Evolutionary conservation across 768 basidiomycete genomes (phyloP), one percentile per base, ranked within the genome.

Genomic region (Chalciporus piperatus): DNA sequence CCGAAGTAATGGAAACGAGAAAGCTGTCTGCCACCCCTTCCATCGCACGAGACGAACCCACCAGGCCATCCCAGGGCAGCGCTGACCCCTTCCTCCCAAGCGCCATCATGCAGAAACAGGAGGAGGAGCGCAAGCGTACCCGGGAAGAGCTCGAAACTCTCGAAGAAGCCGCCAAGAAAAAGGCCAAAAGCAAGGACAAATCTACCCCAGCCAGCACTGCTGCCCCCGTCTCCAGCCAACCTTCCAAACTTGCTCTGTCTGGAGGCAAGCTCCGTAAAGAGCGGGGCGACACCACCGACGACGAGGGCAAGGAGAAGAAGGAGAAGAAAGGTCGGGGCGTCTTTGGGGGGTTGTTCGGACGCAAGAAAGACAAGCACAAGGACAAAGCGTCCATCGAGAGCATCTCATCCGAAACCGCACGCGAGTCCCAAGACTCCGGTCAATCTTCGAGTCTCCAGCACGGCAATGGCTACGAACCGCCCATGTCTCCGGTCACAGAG

Each of bases 11-110:
- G 2, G 93, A 90, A 63, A 93, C 92, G 6, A 79, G 80, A 48
- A 85, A 89, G 57, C 73, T 93, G 48, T 86, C 83, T 10, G 83
- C 81, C 51, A 95, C 92, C 0, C 93, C 93, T 1, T 74, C 79
- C 2, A 82, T 95, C 19, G 88, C 83, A 11, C 84, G 87, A 14
- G 82, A 81, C 16, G 76, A 70, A 27, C 75, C 71, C 27, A 59
- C 43, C 58, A 64, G 52, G 38, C 48, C 33, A 40, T 48, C 53
- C 17, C 19, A 48, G 22, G 59, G 46, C 13, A 27, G 48, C 42
- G 43, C 28, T 50, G 69, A 56, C 9, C 67, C 72, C 5, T 42
- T 74, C 30, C 66, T 70, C 19, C 69, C 75, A 14, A 78, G 73
- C 54, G 66, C 67, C 17, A 61, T 72, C 48, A 64, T 74, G 60